Evolutionary conservation across 352 stramenopile species (phyloP), one percentile per base, ranked within the genome.

Genomic region (Globisporangium carolinianum): DNA sequence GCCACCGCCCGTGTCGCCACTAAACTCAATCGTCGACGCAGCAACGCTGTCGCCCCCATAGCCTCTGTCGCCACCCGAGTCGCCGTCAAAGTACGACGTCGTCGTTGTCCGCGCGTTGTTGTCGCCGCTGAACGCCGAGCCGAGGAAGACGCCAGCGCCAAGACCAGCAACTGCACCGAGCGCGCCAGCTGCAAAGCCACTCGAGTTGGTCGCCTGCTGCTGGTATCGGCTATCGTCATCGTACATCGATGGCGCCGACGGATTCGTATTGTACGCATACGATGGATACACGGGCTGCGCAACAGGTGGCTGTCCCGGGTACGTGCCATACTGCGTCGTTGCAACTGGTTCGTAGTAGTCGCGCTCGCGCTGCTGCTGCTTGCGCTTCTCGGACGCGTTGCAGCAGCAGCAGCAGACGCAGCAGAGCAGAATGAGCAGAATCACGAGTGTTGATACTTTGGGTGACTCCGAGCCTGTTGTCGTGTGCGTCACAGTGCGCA

Each of bases 321-420:
- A 62, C 41, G 73, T 73, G 9, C 77, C 77, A 51, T 87, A 87
- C 57, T 76, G 63, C 8, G 53, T 67, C 5, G 65, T 24, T 43
- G 39, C 39, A 4, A 11, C 37, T 42, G 51, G 47, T 24, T 58
- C 67, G 1, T 84, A 76, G 17, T 64, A 62, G 35, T 75, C 62
- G 55, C 58, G 57, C 24, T 67, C 62, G 15, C 62, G 59, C 6
- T 66, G 70, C 5, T 61, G 65, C 4, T 61, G 63, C 17, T 72
- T 58, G 61, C 64, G 48, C 10, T 52, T 36, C 6, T 63, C 39
- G 53, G 58, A 51, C 12, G 68, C 65, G 24, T 71, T 50, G 43
- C 75, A 81, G 62, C 75, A 83, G 58, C 78, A 89, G 59, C 78
- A 89, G 61, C 76, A 89, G 15, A 74, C 47, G 52, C 72, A 79